Base-by-base conservation (phyloP, 495 filamentous ascomycete species). In the Annulohypoxylon stygium region DNA sequence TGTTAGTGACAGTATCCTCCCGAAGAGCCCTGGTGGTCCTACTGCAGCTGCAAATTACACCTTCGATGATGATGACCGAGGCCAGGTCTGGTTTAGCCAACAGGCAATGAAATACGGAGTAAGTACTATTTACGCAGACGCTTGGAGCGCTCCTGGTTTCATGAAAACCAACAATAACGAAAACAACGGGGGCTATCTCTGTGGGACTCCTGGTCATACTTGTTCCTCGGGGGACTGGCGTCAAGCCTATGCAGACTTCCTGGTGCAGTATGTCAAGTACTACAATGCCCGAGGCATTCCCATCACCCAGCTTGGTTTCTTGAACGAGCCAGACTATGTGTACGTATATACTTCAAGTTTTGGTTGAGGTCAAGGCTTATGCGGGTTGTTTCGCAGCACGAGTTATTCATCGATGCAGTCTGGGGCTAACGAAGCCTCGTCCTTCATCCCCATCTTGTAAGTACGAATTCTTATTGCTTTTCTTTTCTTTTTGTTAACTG, bases 291-390 rank as follows among this genome's bases (percentile, higher is more conserved):
- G 55, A 12, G 87, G 86, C 1, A 83, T 89, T 25, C 75, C 76
- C 0, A 76, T 88, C 48, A 84, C 82, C 3, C 81, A 86, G 63
- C 64, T 90, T 14, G 87, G 87, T 5, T 89, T 87, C 65, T 71
- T 89, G 69, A 90, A 89, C 65, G 88, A 90, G 76, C 88, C 87
- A 0, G 84, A 88, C 61, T 84, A 78, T 5, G 76, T 67, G 79
- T 81, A 51, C 64, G 75, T 68, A 25, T 50, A 8, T 34, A 37
- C 39, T 43, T 55, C 26, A 18, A 33, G 2, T 14, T 10, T 12
- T 7, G 2, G 14, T 43, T 0, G 16, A 33, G 26, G n/a, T 6
- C 14, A 14, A 8, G 9, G 10, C 48, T 51, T 14, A 51, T 18
- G 2, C 9, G 18, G 36, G 34, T 18, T 10, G 2, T 14, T 23